Evolutionary conservation across 108 stramenopile species (phyloP).

Genomic region (Skeletonema menzelii): DNA sequence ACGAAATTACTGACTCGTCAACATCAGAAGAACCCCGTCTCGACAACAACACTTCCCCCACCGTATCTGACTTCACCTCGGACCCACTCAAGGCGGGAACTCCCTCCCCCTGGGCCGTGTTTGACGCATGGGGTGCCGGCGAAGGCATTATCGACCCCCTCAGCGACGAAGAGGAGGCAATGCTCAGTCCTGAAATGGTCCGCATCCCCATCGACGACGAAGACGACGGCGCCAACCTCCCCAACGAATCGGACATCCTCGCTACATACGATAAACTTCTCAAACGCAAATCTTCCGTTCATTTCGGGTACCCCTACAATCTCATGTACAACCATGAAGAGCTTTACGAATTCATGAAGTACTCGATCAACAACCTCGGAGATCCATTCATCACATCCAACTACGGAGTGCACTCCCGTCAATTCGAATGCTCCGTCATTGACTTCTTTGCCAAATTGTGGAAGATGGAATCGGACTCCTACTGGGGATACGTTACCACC

Average conservation of each 20-base stretch:
- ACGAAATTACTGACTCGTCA: background rate
- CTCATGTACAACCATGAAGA: conserved; percentile 89
- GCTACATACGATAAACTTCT: conserved; percentile 72
- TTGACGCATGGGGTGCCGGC: conserved; percentile 92
- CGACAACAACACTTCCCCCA: conserved; percentile 44
- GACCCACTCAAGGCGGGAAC: conserved; percentile 66
- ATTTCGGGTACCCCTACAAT: conserved; percentile 91
- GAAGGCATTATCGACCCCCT: conserved; percentile 51
- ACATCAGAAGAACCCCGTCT: conserved; percentile 21
- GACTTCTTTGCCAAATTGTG: conserved; percentile 88
- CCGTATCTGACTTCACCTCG: conserved; percentile 50
- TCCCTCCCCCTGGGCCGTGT: conserved; percentile 89
- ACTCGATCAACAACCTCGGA: conserved; percentile 89
- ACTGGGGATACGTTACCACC: conserved; percentile 92
- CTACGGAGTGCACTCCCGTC: conserved; percentile 84
- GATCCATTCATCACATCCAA: conserved; percentile 87
- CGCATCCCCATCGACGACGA: conserved; percentile 62
- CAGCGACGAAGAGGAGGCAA: conserved; percentile 39
- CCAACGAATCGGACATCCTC: conserved; percentile 74
- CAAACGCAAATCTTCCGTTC: conserved; percentile 66
- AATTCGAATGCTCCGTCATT: conserved; percentile 88
- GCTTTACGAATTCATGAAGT: conserved; percentile 86
- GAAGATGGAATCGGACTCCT: conserved; percentile 68
- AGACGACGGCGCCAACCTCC: conserved; percentile 17
- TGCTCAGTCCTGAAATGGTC: conserved; percentile 60